Percentiles rank a stretch among this genome's conserved stretches.
These are phyloP conservation scores for Cytidiella melzeri DNA, from an alignment of 768 basidiomycete genomes.

Conservation along the genomic window DNA sequence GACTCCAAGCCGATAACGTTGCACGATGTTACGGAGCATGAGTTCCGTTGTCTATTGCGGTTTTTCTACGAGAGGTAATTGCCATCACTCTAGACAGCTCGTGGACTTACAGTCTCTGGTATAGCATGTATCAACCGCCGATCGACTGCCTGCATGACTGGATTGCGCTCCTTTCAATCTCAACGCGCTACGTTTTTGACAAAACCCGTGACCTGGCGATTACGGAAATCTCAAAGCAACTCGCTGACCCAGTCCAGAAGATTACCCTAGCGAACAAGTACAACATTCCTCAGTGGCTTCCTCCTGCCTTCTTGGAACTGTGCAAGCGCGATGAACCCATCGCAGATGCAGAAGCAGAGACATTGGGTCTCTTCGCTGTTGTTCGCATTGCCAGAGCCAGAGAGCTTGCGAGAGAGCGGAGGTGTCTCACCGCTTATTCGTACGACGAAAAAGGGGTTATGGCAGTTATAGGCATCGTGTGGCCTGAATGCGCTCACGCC, in stretches of 20 bases:
- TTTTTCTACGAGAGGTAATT: conserved; percentile 35
- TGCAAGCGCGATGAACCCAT: conserved; percentile 18
- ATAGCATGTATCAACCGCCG: conserved; percentile 15
- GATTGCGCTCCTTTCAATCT: conserved; percentile 33
- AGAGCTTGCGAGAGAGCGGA: conserved; percentile 18
- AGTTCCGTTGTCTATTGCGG: conserved; percentile 34
- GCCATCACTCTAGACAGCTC: not conserved
- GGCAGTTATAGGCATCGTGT: conserved; percentile 5
- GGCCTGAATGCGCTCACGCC: conserved; percentile 7
- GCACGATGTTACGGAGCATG: conserved; percentile 26
- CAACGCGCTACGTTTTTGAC: conserved; percentile 34
- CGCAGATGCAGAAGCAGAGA: conserved; percentile 20
- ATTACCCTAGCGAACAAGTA: conserved; percentile 12
- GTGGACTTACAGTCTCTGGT: not conserved
- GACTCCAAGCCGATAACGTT: conserved; percentile 30
- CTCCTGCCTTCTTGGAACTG: conserved; percentile 20
- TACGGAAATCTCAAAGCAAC: conserved; percentile 14
- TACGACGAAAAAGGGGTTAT: conserved; percentile 8
- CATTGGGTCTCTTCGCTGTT: conserved; percentile 17
- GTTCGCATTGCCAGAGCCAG: conserved; percentile 21
- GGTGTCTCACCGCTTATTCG: conserved; percentile 2
- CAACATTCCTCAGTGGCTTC: conserved; percentile 18
- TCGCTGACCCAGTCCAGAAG: conserved; percentile 24
- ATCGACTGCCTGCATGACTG: conserved; percentile 23
- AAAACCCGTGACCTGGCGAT: conserved; percentile 31